phyloP scores from a whole-genome alignment of 1,139 yeast species.

The Yamadazyma atmosphaerica region DNA sequence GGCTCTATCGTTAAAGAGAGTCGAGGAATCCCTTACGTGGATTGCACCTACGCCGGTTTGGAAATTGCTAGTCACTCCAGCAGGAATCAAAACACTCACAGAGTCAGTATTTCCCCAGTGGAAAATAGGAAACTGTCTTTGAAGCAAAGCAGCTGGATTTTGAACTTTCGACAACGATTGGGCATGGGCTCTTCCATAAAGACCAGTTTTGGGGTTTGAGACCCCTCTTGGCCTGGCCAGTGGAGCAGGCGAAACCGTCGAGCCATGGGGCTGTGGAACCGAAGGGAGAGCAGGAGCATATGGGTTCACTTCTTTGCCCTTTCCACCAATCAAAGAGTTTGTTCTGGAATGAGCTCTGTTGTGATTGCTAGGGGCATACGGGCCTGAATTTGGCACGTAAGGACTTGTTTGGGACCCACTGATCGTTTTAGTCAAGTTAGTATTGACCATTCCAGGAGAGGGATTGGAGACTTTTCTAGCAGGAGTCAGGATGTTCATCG shows the following conservation, averaged over 20 bases:
- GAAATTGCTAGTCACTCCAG: conserved; percentile 10
- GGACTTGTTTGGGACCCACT: conserved; percentile 34
- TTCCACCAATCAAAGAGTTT: conserved; percentile 43
- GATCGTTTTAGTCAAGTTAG: conserved; percentile 20
- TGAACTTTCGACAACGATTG: conserved; percentile 27
- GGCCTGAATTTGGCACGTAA: conserved; percentile 48
- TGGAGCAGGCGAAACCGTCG: too few species aligned
- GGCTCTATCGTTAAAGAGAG: conserved; percentile 21
- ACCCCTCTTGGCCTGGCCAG: conserved; percentile 25
- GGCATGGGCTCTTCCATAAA: conserved; percentile 23
- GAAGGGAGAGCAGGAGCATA: conserved; percentile 44
- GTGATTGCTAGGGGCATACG: conserved; percentile 44
- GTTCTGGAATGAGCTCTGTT: conserved; percentile 43
- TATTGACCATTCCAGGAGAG: conserved; percentile 16
- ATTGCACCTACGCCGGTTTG: conserved; percentile 16
- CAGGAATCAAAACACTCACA: conserved; percentile 33
- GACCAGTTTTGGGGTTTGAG: conserved; percentile 29
- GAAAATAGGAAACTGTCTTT: conserved; percentile 77
- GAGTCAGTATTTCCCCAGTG: conserved; percentile 57
- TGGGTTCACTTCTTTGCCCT: conserved; percentile 44
- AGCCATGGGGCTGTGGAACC: not conserved
- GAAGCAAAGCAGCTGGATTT: conserved; percentile 37
- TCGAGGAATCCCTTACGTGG: conserved; percentile 19
- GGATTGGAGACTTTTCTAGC: conserved; percentile 10
- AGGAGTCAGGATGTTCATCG: too few species aligned